phyloP scores from a whole-genome alignment of 192 early-diverging fungal species.

The Umbelopsis sp. region DNA sequence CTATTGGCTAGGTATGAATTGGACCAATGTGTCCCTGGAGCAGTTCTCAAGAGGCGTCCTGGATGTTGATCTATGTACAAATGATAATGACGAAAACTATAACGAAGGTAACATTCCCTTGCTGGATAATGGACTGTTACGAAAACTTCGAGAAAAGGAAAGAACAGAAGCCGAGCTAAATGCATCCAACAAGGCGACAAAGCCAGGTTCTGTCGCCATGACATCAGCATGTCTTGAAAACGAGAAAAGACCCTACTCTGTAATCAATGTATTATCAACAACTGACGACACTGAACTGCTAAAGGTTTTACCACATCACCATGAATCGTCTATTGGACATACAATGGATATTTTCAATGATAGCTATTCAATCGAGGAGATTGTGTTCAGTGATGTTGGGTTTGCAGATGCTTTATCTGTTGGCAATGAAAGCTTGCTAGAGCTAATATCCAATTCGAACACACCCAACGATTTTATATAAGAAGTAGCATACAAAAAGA shows the following conservation, averaged over 20 bases:
- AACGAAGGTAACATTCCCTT: constrained; percentile 11
- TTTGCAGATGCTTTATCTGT: background rate
- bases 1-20: constrained; percentile 11
- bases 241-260: background rate
- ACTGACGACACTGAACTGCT: background rate
- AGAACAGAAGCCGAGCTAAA: background rate
- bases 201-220: no score
- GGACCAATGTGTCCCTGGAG: constrained; percentile 10
- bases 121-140: constrained; percentile 4
- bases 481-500: background rate
- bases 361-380: background rate
- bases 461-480: background rate
- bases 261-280: background rate
- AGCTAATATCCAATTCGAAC: constrained; percentile 4
- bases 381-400: background rate
- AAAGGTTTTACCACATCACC: background rate
- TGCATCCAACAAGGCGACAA: background rate
- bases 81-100: constrained; percentile 1
- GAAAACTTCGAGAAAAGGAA: constrained; percentile 3
- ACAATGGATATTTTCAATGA: background rate
- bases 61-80: background rate
- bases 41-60: background rate
- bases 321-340: background rate
- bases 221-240: background rate
- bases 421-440: constrained; percentile 3